These are phyloP conservation scores for Colletotrichum sp. DNA, from an alignment of 2,329 filamentous ascomycete genomes.

Conservation along the genomic window DNA sequence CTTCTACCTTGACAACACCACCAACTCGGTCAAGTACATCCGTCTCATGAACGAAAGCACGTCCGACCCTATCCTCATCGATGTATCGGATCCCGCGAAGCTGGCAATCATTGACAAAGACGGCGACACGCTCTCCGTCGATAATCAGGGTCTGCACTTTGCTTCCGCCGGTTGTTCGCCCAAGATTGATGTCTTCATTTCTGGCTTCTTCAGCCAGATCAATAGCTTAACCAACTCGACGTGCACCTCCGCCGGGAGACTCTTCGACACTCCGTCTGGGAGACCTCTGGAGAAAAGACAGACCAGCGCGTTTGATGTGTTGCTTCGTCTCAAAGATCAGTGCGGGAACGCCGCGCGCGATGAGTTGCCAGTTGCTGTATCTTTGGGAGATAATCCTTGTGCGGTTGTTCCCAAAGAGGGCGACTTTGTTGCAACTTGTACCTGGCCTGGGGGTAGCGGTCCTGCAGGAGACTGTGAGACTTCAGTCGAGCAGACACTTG, in stretches of 20 bases:
- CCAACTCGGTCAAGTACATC: slow-evolving; percentile 35
- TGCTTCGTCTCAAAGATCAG: slow-evolving; percentile 37
- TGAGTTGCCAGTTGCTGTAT: slow-evolving; percentile 33
- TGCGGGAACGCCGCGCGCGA: slow-evolving; percentile 33
- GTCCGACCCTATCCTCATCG: slow-evolving; percentile 32
- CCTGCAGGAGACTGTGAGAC: slow-evolving; percentile 31
- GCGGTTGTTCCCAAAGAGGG: not conserved
- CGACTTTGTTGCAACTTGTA: slow-evolving; percentile 33
- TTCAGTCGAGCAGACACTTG: slow-evolving; percentile 34
- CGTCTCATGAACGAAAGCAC: slow-evolving; percentile 31
- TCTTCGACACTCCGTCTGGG: not conserved
- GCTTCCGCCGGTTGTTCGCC: slow-evolving; percentile 35
- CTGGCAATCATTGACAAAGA: slow-evolving; percentile 35
- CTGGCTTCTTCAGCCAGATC: slow-evolving; percentile 37
- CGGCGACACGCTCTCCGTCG: slow-evolving; percentile 36
- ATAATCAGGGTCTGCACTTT: slow-evolving; percentile 37
- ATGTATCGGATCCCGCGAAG: slow-evolving; percentile 35
- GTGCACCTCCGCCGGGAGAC: slow-evolving; percentile 25
- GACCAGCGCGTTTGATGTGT: slow-evolving; percentile 31
- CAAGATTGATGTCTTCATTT: slow-evolving; percentile 35
- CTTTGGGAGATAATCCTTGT: slow-evolving; percentile 36
- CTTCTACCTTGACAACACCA: slow-evolving; percentile 35
- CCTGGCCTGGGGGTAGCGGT: slow-evolving; percentile 36
- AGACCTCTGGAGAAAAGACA: not conserved
- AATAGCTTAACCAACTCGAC: slow-evolving; percentile 31